Conservation (phyloP, 495 filamentous ascomycete genomes). For the Penicillium diatomitis region DNA sequence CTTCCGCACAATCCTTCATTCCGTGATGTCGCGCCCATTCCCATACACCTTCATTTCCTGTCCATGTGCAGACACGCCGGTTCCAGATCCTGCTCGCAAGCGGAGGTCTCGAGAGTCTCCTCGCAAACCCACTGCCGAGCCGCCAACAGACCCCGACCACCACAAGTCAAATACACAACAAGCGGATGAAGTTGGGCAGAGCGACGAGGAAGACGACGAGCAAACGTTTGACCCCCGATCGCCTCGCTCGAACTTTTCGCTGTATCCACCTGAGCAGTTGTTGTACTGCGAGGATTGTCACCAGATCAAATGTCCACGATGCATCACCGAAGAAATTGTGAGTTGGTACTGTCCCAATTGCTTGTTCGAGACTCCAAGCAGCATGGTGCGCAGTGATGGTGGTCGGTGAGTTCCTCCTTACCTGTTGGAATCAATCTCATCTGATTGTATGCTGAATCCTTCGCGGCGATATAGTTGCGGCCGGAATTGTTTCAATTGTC, state of each 20-base stretch:
- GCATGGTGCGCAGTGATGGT: conserved; percentile 80
- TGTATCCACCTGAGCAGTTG: conserved; percentile 90
- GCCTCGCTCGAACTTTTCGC: conserved; percentile 74
- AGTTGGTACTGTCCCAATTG: conserved; percentile 95
- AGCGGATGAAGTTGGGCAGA: conserved; percentile 1
- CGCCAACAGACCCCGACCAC: conserved; percentile 16
- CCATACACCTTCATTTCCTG: conserved; percentile 92
- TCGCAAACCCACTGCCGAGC: conserved; percentile 30
- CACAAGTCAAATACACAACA: conserved; percentile 12
- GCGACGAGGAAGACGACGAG: conserved; percentile 61
- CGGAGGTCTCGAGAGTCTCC: conserved; percentile 33
- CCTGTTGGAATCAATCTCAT: not conserved
- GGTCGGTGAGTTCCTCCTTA: conserved; percentile 57
- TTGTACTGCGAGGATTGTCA: conserved; percentile 96
- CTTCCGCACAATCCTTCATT: not conserved
- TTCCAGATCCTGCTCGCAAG: conserved; percentile 29
- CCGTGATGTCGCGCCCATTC: conserved; percentile 60
- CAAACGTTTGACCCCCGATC: conserved; percentile 77
- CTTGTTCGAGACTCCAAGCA: conserved; percentile 88
- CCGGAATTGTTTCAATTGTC: conserved; percentile 91
- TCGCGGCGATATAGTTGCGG: conserved; percentile 55
- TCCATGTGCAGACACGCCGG: conserved; percentile 63
- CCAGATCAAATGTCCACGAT: conserved; percentile 86
- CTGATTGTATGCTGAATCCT: conserved; percentile 5
- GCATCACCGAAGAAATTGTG: conserved; percentile 83